A percentile compares a stretch with the other conserved stretches of the same genome.
Conservation (phyloP, 805 yeast species). For the Saturnispora dispora region DNA sequence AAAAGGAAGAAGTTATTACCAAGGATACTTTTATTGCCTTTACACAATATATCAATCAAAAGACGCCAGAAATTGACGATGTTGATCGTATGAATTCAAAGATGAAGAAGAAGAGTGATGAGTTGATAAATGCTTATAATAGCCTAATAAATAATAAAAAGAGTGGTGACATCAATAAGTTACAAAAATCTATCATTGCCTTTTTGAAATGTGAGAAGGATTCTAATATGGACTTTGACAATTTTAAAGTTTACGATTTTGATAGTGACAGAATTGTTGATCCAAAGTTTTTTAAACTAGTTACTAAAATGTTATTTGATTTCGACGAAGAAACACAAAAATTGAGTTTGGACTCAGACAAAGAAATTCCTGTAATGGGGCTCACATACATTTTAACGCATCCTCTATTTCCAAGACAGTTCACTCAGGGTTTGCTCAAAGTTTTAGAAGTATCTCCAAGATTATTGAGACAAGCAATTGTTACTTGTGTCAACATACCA, state of each 20-base stretch:
- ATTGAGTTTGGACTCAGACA: conserved; percentile 16
- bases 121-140: conserved; percentile 23
- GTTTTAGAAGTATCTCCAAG: conserved; percentile 45
- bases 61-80: conserved; percentile 18
- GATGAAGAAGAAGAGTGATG: conserved; percentile 16
- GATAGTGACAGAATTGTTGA: conserved; percentile 63
- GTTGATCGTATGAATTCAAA: conserved; percentile 19
- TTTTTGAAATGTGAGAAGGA: conserved; percentile 21
- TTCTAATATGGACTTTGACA: background rate
- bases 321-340: conserved; percentile 11
- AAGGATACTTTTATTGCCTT: conserved; percentile 13
- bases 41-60: conserved; percentile 17
- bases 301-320: conserved; percentile 33
- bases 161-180: conserved; percentile 21
- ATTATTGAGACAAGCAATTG: conserved; percentile 72
- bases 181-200: conserved; percentile 24
- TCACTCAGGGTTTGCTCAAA: conserved; percentile 45
- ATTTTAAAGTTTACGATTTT: conserved; percentile 44
- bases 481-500: conserved; percentile 64
- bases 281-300: conserved; percentile 39
- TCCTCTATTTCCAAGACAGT: conserved; percentile 67
- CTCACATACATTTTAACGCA: conserved; percentile 74
- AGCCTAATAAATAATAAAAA: conserved; percentile 18
- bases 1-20: conserved; percentile 1
- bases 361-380: conserved; percentile 45